Percentiles rank a stretch among this genome's conserved stretches.
Conservation (phyloP, 139 green algal genomes). For the Ettlia oleoabundans region DNA sequence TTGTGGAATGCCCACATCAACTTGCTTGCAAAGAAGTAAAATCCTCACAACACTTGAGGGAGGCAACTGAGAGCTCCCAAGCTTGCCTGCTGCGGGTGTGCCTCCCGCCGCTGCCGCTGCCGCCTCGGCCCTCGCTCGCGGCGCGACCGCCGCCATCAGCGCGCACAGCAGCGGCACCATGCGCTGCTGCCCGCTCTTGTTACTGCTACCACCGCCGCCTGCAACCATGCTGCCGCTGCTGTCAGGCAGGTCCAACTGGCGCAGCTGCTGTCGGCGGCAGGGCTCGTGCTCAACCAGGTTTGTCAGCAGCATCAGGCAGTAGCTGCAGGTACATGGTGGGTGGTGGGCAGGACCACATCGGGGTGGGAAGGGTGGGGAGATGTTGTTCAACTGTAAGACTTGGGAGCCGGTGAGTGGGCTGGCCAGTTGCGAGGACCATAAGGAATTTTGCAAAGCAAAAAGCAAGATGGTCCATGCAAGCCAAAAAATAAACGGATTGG, state of each 20-base stretch:
- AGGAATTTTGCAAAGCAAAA: too few relatives aligned
- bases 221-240: neutral
- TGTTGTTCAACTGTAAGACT: too few relatives aligned
- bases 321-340: constrained; percentile 10
- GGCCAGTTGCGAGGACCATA: too few relatives aligned
- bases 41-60: too few relatives aligned
- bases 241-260: constrained; percentile 3
- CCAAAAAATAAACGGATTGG: too few relatives aligned
- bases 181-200: neutral
- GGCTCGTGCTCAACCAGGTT: constrained; percentile 64
- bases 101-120: neutral
- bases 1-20: too few relatives aligned
- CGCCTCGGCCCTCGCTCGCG: neutral
- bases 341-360: neutral
- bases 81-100: neutral
- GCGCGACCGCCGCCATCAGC: constrained; percentile 38
- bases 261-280: constrained; percentile 8
- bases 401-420: too few relatives aligned
- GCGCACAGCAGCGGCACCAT: constrained; percentile 61
- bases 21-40: too few relatives aligned
- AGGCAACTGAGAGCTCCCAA: too few relatives aligned
- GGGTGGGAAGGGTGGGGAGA: neutral
- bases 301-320: constrained; percentile 75
- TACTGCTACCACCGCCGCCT: neutral
- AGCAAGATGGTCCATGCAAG: too few relatives aligned